These are phyloP conservation scores for Rhizophlyctis rosea DNA, from an alignment of 192 early-diverging fungal species.

Conservation along the genomic window DNA sequence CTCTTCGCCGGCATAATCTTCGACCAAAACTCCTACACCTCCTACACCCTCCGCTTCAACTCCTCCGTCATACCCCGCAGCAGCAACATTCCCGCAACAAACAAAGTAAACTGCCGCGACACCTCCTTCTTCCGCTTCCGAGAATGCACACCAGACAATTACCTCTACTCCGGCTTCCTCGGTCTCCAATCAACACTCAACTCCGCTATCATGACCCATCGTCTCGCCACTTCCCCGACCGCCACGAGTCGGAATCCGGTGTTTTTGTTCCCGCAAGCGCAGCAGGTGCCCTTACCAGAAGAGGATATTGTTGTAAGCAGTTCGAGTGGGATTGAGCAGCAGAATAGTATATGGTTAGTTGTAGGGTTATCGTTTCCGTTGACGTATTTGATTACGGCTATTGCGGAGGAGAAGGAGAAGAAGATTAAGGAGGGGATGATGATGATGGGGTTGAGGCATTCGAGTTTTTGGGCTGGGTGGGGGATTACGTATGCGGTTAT, in stretches of 20 bases:
- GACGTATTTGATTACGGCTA: constrained; percentile 42
- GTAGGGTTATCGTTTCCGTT: background rate
- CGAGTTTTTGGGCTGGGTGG: constrained; percentile 25
- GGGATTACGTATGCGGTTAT: background rate
- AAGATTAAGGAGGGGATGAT: constrained; percentile 57
- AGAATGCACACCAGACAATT: constrained; percentile 4
- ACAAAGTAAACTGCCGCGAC: background rate
- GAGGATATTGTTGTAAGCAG: no score
- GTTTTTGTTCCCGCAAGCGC: no score
- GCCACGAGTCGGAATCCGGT: background rate
- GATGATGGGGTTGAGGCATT: constrained; percentile 60
- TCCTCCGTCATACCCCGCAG: background rate
- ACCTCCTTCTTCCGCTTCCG: no score
- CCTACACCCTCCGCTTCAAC: background rate
- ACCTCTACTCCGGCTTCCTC: background rate
- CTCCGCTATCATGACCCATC: background rate
- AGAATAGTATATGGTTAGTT: background rate
- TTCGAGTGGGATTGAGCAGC: background rate
- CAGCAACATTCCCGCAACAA: constrained; percentile 1
- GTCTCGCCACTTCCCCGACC: background rate
- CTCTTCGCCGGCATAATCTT: background rate
- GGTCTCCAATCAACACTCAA: background rate
- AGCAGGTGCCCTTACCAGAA: background rate
- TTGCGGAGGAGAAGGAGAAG: constrained; percentile 66
- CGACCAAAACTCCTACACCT: background rate